Base-by-base conservation (phyloP, 23 red algal species). In the Agarophyton chilense region DNA sequence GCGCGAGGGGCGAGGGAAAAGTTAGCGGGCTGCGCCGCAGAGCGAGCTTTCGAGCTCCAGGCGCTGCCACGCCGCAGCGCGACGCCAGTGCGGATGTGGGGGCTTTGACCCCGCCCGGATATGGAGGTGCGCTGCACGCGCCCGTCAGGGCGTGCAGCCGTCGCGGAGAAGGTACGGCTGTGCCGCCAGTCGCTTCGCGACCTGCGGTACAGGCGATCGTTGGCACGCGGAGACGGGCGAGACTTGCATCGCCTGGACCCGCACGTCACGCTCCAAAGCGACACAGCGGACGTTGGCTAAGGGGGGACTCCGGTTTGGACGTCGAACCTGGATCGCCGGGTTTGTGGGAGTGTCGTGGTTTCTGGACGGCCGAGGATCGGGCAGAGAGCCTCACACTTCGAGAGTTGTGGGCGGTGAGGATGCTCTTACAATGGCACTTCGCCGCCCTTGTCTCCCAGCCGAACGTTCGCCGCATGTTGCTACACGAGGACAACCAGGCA, bases 401-500 rank as follows among this genome's bases (percentile, higher is more conserved):
- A 22, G 79, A 84, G 56, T 29, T 84, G 12, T 9, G 79, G 7
- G 79, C 83, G 16, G 45, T 87, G 26, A 63, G 65, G 33, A 63
- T 87, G 9, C 64, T 87, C 8, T 65, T 78, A 1, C 81, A 86
- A 12, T 10, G 42, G 43, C 41, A 72, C 42, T 86, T 86, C 58
- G 6, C 29, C 5, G 64, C 6, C 0, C 72, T 72, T 62, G 61
- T 86, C 5, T 70, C 81, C 4, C 6, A 34, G 1, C 56, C 39
- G 11, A 10, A 72, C 9, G 81, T 86, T 42, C 60, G 60, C 4
- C 31, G 41, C 22, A 0, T 86, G 57, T 35, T 86, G 34, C n/a
- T 86, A 7, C 81, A 86, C 5, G 60, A 89, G 36, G 84, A 78
- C 68, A 89, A 89, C 49, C 72, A 76, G 46, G 84, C 84, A n/a